These are phyloP conservation scores for Ambrosia hybrid DNA, from an alignment of 140 eudicot species.

Conservation along the genomic window DNA sequence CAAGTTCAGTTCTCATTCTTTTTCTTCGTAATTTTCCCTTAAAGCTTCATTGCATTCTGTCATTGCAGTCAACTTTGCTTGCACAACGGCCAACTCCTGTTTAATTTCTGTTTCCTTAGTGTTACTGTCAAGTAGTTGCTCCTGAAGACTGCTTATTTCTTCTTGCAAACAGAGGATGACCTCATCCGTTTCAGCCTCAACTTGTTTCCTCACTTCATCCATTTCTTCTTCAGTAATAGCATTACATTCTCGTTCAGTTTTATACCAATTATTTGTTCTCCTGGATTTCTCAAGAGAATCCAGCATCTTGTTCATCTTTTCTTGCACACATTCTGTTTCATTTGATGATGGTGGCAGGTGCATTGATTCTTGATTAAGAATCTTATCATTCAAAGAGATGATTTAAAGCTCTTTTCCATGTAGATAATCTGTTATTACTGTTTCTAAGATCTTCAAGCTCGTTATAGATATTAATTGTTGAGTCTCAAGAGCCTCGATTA, in stretches of 20 bases:
- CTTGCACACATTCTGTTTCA: constrained; percentile 51
- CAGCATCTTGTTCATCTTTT: constrained; percentile 70
- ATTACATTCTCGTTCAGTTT: constrained; percentile 56
- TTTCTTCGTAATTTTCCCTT: constrained; percentile 42
- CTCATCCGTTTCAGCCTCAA: constrained; percentile 95
- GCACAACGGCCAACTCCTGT: constrained; percentile 39
- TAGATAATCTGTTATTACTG: constrained; percentile 38
- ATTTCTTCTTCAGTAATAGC: constrained; percentile 71
- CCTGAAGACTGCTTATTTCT: constrained; percentile 72
- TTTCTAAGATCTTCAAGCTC: constrained; percentile 80
- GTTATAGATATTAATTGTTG: constrained; percentile 63
- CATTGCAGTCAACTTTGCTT: constrained; percentile 35
- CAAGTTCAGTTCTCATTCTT: constrained; percentile 47
- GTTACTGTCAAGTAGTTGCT: constrained; percentile 52
- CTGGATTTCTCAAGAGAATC: constrained; percentile 85
- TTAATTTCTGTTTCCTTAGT: constrained; percentile 52
- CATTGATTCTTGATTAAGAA: constrained; percentile 30
- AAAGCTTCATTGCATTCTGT: constrained; percentile 45
- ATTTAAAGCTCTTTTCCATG: too few species aligned
- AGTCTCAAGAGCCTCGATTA: constrained; percentile 81
- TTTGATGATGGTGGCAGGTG: constrained; percentile 35
- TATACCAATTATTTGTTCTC: constrained; percentile 59
- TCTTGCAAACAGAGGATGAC: constrained; percentile 95
- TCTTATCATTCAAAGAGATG: too few species aligned
- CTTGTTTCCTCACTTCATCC: constrained; percentile 87